Evolutionary conservation across 352 stramenopile genomes (phyloP).

Genomic region (Aphanomyces astaci): DNA sequence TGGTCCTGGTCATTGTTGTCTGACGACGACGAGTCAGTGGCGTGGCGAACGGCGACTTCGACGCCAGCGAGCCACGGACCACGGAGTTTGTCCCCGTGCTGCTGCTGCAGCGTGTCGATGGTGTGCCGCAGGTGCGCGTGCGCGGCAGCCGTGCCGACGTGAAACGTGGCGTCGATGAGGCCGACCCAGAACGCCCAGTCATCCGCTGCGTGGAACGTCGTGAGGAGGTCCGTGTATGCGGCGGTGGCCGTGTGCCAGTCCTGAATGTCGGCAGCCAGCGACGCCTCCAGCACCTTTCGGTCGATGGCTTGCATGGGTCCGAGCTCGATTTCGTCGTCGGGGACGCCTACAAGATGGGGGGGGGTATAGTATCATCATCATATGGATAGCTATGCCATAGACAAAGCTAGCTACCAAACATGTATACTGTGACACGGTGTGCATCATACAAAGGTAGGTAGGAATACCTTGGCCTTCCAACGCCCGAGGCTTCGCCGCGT

Average conservation of each 20-base stretch:
- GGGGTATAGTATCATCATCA: no score
- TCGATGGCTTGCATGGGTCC: slow-evolving; percentile 78
- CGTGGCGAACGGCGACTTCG: slow-evolving; percentile 36
- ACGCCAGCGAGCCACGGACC: slow-evolving; percentile 60
- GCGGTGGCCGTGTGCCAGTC: slow-evolving; percentile 49
- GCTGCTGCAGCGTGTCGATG: slow-evolving; percentile 42
- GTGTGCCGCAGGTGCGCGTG: slow-evolving; percentile 27
- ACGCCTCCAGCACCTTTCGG: slow-evolving; percentile 53
- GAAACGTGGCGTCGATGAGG: slow-evolving; percentile 47
- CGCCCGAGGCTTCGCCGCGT: slow-evolving; percentile 37
- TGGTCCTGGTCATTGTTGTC: background rate
- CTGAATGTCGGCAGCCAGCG: slow-evolving; percentile 41
- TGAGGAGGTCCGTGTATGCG: slow-evolving; percentile 51
- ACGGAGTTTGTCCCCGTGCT: slow-evolving; percentile 48
- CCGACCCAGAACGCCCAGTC: slow-evolving; percentile 76
- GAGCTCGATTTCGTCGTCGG: slow-evolving; percentile 78
- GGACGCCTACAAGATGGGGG: slow-evolving; percentile 34
- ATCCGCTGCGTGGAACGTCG: slow-evolving; percentile 57
- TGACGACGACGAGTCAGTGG: background rate
- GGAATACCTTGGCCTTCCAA: slow-evolving; percentile 46
- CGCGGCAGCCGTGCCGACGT: slow-evolving; percentile 27
- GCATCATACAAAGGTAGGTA: background rate
- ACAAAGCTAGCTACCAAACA: background rate
- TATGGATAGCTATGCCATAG: background rate
- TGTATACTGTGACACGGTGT: background rate